Percentiles rank a stretch among this genome's conserved stretches.
Evolutionary conservation across 148 eudicot genomes (phyloP).

Genomic region (Dysphania ambrosioides): DNA sequence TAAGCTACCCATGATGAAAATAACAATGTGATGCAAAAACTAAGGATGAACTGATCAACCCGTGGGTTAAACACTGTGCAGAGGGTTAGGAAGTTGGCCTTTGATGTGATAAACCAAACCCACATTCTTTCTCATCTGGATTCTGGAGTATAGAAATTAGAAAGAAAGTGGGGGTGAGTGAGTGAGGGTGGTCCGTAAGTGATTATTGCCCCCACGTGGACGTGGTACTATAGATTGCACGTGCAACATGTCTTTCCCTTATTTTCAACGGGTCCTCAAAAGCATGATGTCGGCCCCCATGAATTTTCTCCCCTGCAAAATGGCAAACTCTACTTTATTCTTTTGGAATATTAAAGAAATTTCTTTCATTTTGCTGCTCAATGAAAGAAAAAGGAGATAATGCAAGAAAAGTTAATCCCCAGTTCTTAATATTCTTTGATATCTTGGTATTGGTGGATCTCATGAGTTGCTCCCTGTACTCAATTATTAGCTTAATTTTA

Average conservation of each 20-base stretch:
- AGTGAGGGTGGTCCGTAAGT: conserved; percentile 26
- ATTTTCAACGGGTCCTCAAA: conserved; percentile 26
- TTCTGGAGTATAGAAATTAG: background rate
- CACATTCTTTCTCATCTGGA: background rate
- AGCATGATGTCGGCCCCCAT: conserved; percentile 31
- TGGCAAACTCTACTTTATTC: background rate
- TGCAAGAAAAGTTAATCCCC: conserved; percentile 18
- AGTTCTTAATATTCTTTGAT: conserved; percentile 11
- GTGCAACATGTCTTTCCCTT: conserved; percentile 30
- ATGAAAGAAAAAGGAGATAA: conserved; percentile 4
- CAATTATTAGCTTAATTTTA: conserved; percentile 6
- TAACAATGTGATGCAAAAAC: too few relatives aligned
- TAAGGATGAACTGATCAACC: conserved; percentile 16
- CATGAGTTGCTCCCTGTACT: conserved; percentile 3
- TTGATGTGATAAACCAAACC: conserved; percentile 15
- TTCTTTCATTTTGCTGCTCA: conserved; percentile 2
- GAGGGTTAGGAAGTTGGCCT: conserved; percentile 10
- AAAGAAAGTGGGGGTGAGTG: background rate
- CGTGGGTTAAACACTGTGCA: conserved; percentile 24
- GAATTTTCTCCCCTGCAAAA: conserved; percentile 16
- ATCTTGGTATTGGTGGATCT: conserved; percentile 1
- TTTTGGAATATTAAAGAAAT: background rate
- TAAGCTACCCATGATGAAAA: too few relatives aligned
- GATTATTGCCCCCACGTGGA: conserved; percentile 41
- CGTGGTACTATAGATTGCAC: conserved; percentile 37